These are phyloP conservation scores for Proliferodiscus dingleyae DNA, from an alignment of 2,329 filamentous ascomycete species.

Conservation along the genomic window DNA sequence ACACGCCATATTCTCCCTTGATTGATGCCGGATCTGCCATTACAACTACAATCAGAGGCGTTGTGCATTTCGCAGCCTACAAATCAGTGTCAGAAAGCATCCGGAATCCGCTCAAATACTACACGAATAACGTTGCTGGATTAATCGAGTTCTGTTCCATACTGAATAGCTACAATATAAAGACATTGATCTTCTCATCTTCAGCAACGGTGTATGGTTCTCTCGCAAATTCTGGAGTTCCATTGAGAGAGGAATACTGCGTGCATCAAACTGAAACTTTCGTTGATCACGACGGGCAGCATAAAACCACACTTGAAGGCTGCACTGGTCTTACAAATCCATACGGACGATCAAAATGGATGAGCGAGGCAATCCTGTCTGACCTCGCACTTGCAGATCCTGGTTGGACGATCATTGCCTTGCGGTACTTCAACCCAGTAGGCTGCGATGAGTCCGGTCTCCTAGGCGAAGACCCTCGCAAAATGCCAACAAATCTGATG, in stretches of 20 bases:
- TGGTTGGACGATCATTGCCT: slow-evolving; percentile 55
- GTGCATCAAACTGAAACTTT: slow-evolving; percentile 45
- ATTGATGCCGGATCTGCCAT: slow-evolving; percentile 1
- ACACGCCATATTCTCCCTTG: slow-evolving; percentile 32
- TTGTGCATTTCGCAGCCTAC: slow-evolving; percentile 64
- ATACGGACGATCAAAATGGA: slow-evolving; percentile 61
- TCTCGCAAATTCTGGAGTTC: slow-evolving; percentile 43
- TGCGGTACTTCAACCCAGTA: slow-evolving; percentile 63
- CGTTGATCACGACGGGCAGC: slow-evolving; percentile 37
- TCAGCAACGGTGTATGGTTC: slow-evolving; percentile 62
- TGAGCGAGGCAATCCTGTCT: slow-evolving; percentile 59
- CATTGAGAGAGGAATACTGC: slow-evolving; percentile 50
- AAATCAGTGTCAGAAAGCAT: slow-evolving; percentile 63
- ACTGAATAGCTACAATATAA: slow-evolving; percentile 54
- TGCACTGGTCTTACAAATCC: slow-evolving; percentile 56
- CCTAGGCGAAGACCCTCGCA: slow-evolving; percentile 56
- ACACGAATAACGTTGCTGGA: slow-evolving; percentile 61
- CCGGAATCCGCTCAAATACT: slow-evolving; percentile 54
- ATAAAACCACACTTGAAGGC: slow-evolving; percentile 39
- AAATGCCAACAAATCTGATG: slow-evolving; percentile 57
- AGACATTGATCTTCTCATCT: slow-evolving; percentile 62
- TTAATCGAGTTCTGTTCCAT: slow-evolving; percentile 52
- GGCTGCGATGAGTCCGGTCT: slow-evolving; percentile 59
- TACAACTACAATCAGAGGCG: slow-evolving; percentile 49
- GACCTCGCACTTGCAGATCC: slow-evolving; percentile 57